Percentiles rank a stretch among this genome's conserved stretches.
Evolutionary conservation across 2,329 filamentous ascomycete species (phyloP).

Genomic region (Beauveria sp.): DNA sequence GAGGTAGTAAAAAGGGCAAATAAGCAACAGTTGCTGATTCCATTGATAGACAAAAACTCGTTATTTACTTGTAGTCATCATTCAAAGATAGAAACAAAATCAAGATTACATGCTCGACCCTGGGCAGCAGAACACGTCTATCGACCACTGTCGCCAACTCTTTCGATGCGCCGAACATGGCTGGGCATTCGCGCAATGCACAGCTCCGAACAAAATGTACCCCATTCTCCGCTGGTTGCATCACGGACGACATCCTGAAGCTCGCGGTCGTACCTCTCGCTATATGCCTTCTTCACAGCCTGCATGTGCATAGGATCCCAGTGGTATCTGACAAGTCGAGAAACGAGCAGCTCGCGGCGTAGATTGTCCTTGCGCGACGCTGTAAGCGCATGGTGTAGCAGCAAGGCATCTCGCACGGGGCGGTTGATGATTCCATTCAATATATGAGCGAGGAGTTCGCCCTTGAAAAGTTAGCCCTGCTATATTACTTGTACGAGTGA

Average conservation of each 20-base stretch:
- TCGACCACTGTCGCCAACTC: slow-evolving; percentile 14
- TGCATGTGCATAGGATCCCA: slow-evolving; percentile 84
- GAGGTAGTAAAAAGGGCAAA: slow-evolving; percentile 22
- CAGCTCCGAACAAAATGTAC: slow-evolving; percentile 65
- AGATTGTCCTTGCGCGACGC: slow-evolving; percentile 62
- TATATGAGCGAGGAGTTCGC: slow-evolving; percentile 88
- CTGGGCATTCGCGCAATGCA: slow-evolving; percentile 55
- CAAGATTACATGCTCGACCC: neutral
- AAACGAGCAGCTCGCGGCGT: slow-evolving; percentile 80
- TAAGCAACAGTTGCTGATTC: neutral
- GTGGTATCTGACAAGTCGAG: slow-evolving; percentile 78
- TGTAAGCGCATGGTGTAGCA: slow-evolving; percentile 83
- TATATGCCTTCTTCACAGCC: slow-evolving; percentile 71
- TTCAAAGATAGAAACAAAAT: neutral
- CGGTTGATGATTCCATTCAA: slow-evolving; percentile 96
- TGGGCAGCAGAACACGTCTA: neutral
- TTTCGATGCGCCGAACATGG: slow-evolving; percentile 47
- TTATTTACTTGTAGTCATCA: neutral
- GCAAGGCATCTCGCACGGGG: slow-evolving; percentile 83
- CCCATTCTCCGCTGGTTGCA: slow-evolving; percentile 69
- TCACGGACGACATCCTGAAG: slow-evolving; percentile 74
- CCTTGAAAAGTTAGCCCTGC: slow-evolving; percentile 42
- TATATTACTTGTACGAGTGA: slow-evolving; percentile 7
- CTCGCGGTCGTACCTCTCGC: slow-evolving; percentile 64
- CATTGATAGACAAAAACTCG: neutral